A percentile compares a stretch with the other conserved stretches of the same genome.
Conservation (phyloP, 2,329 filamentous ascomycete species). For the Sporothrix schenckii region DNA sequence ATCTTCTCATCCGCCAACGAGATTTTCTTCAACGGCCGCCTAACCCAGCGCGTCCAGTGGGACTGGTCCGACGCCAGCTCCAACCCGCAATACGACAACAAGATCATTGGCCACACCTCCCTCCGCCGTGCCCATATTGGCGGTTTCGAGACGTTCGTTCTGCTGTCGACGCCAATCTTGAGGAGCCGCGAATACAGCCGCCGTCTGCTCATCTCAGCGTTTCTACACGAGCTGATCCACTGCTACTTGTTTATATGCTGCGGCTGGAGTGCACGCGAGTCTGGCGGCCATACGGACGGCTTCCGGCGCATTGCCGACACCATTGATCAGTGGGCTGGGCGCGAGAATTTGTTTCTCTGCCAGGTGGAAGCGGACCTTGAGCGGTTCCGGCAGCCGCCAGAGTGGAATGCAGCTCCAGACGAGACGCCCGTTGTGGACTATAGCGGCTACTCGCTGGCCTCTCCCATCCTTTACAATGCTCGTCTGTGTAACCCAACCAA, state of each 20-base stretch:
- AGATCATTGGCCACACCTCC: conserved; percentile 66
- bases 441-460: conserved; percentile 25
- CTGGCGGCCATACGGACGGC: conserved; percentile 63
- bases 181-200: conserved; percentile 59
- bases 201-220: conserved; percentile 64
- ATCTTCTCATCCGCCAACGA: conserved; percentile 65
- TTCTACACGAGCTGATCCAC: conserved; percentile 68
- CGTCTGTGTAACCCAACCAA: conserved; percentile 22
- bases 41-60: conserved; percentile 63
- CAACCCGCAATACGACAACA: conserved; percentile 54
- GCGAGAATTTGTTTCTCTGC: conserved; percentile 56
- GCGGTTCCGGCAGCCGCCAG: conserved; percentile 33
- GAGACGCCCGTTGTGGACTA: neutral
- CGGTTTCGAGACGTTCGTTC: conserved; percentile 65
- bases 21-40: conserved; percentile 62
- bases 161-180: conserved; percentile 63
- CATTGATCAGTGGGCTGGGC: conserved; percentile 65
- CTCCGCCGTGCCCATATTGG: conserved; percentile 53
- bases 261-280: conserved; percentile 58
- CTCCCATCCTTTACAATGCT: conserved; percentile 23
- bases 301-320: conserved; percentile 61
- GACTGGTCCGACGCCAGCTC: conserved; percentile 60
- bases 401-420: neutral
- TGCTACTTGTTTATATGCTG: conserved; percentile 67
- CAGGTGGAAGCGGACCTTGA: conserved; percentile 65